Base-by-base conservation (phyloP, 805 yeast species). In the Lipomyces orientalis region DNA sequence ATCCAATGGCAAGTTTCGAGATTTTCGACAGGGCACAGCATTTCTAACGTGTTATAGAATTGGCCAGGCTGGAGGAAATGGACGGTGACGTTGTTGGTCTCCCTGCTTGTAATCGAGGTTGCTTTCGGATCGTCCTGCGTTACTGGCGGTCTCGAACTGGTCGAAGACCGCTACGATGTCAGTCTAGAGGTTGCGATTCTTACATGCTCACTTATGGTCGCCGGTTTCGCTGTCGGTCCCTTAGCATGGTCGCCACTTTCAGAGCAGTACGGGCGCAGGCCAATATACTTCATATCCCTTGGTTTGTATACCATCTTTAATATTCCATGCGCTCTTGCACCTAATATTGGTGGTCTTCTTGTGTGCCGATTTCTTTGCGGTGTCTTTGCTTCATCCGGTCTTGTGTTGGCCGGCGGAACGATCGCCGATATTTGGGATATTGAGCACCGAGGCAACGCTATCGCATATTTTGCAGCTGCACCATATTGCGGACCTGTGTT, bases 401-500 rank as follows among this genome's bases (percentile, higher is more conserved):
- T 92, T 58, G 87, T 93, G 63, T 83, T 90, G 62, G 97, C 92
- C 66, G 97, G 97, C 77, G 97, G 97, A 61, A 89, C 96, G 51
- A 86, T 92, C 69, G 93, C 94, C 60, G 97, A 92, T 78, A 84
- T 92, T 82, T 93, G 92, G 82, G 85, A 87, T n/a, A 83, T 86
- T 59, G 89, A 86, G 71, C 86, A 92, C 0, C 84, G 97, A 81
- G 97, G 97, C 72, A 84, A 87, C 74, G 97, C 97, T 54, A 91
- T 92, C 79, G 95, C 97, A 0, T 89, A 89, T 74, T 92, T 92
- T 76, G 93, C 96, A 14, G 91, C 90, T 75, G 91, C 94, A 67
- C 97, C 97, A 1, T 93, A 92, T 78, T 88, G 93, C 70, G 97
- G 97, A 64, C 97, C 97, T 1, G 95, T 90, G n/a, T n/a, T n/a